These are phyloP conservation scores for Fusarium nygamai DNA, from an alignment of 2,329 filamentous ascomycete genomes.

Conservation along the genomic window DNA sequence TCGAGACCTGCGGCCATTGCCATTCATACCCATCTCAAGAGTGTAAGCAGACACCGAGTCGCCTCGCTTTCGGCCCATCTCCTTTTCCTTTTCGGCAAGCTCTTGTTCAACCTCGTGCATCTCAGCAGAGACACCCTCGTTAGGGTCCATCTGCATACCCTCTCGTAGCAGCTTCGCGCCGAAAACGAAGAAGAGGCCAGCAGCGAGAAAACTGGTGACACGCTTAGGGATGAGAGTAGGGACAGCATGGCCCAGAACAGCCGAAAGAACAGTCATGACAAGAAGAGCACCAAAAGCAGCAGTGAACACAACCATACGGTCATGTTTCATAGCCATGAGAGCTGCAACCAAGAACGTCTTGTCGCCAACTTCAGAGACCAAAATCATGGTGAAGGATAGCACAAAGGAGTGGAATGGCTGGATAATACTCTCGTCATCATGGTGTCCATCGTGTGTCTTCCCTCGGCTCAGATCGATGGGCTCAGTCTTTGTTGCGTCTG, in stretches of 20 bases:
- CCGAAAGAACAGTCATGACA: conserved; percentile 94
- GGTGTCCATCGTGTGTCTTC: conserved; percentile 51
- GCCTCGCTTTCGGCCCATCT: conserved; percentile 70
- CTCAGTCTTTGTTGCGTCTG: conserved; percentile 71
- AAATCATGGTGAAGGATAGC: conserved; percentile 95
- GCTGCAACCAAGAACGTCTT: conserved; percentile 98
- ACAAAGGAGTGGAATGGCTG: conserved; percentile 88
- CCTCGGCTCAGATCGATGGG: conserved; percentile 61
- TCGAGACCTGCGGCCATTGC: conserved; percentile 72
- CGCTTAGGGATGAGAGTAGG: conserved; percentile 89
- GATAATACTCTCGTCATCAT: conserved; percentile 73
- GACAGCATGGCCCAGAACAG: conserved; percentile 90
- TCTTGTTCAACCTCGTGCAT: conserved; percentile 98
- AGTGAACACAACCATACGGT: conserved; percentile 90
- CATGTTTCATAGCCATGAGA: conserved; percentile 99
- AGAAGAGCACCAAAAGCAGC: conserved; percentile 92
- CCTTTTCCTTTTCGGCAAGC: conserved; percentile 91
- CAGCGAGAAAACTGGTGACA: conserved; percentile 89
- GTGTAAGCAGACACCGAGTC: conserved; percentile 77
- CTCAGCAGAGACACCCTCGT: conserved; percentile 93
- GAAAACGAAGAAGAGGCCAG: conserved; percentile 88
- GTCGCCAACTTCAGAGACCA: conserved; percentile 96
- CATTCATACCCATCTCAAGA: conserved; percentile 78
- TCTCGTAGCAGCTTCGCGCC: conserved; percentile 86
- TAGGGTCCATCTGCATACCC: conserved; percentile 86